Percentiles rank a stretch among this genome's conserved stretches.
These are phyloP conservation scores for Geotrichum reessii DNA, from an alignment of 1,139 yeast species.

Conservation along the genomic window DNA sequence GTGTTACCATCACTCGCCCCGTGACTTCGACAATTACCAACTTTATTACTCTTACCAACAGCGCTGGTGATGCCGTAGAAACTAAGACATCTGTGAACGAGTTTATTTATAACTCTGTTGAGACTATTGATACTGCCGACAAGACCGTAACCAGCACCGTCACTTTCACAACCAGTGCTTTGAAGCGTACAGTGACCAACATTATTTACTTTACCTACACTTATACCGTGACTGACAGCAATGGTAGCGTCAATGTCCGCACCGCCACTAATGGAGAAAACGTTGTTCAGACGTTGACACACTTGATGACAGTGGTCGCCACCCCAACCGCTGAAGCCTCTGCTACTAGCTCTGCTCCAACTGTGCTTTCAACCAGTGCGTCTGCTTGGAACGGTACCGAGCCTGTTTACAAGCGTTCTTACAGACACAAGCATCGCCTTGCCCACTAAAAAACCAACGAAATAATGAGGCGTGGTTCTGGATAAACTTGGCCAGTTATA, in stretches of 20 bases:
- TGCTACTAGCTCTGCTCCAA: background rate
- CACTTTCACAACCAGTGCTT: slow-evolving; percentile 11
- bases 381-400: background rate
- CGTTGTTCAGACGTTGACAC: background rate
- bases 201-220: slow-evolving; percentile 2
- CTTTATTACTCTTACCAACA: slow-evolving; percentile 4
- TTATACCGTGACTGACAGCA: slow-evolving; percentile 4
- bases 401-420: background rate
- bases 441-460: background rate
- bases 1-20: background rate
- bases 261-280: slow-evolving; percentile 14
- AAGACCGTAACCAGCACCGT: slow-evolving; percentile 3
- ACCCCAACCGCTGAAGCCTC: slow-evolving; percentile 1
- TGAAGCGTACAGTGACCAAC: slow-evolving; percentile 4
- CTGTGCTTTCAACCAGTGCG: background rate
- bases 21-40: slow-evolving; percentile 16
- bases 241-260: background rate
- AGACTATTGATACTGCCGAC: slow-evolving; percentile 6
- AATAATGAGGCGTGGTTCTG: no score
- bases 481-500: background rate
- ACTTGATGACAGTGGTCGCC: background rate
- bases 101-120: slow-evolving; percentile 9
- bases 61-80: background rate
- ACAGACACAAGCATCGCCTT: background rate
- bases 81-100: slow-evolving; percentile 7